Evolutionary conservation across 192 early-diverging fungal genomes (phyloP).

Genomic region (Coemansia sp.): DNA sequence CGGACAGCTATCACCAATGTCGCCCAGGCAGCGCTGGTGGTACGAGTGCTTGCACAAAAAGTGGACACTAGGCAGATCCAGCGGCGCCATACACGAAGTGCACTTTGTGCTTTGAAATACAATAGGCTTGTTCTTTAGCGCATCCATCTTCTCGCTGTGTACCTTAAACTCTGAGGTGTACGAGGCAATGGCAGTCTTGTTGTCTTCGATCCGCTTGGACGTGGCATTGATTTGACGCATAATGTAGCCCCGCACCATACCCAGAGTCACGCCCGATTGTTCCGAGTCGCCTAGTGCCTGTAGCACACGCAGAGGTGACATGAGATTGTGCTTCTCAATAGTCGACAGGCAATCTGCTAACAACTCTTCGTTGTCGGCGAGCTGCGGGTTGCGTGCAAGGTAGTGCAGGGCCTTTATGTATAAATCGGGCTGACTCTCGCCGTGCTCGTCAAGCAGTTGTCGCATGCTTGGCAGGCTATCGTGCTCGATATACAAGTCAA

Average conservation of each 20-base stretch:
- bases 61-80: constrained; percentile 90
- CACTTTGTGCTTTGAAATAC: constrained; percentile 82
- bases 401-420: constrained; percentile 71
- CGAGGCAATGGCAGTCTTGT: constrained; percentile 66
- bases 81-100: constrained; percentile 62
- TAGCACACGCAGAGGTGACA: constrained; percentile 88
- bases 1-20: constrained; percentile 59
- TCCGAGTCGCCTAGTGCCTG: constrained; percentile 67
- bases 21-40: constrained; percentile 80
- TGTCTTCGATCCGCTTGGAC: constrained; percentile 63
- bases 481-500: constrained; percentile 71
- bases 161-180: constrained; percentile 79
- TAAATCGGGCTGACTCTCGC: constrained; percentile 66
- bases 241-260: constrained; percentile 83
- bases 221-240: constrained; percentile 74
- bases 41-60: constrained; percentile 96
- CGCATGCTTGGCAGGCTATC: constrained; percentile 67
- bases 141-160: constrained; percentile 77
- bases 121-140: constrained; percentile 68
- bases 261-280: constrained; percentile 78
- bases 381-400: constrained; percentile 69
- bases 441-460: constrained; percentile 61
- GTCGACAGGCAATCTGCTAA: constrained; percentile 68
- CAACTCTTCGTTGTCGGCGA: constrained; percentile 60
- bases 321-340: constrained; percentile 81